These are phyloP conservation scores for Yamadazyma atmosphaerica DNA, from an alignment of 1,139 yeast species.

Conservation along the genomic window DNA sequence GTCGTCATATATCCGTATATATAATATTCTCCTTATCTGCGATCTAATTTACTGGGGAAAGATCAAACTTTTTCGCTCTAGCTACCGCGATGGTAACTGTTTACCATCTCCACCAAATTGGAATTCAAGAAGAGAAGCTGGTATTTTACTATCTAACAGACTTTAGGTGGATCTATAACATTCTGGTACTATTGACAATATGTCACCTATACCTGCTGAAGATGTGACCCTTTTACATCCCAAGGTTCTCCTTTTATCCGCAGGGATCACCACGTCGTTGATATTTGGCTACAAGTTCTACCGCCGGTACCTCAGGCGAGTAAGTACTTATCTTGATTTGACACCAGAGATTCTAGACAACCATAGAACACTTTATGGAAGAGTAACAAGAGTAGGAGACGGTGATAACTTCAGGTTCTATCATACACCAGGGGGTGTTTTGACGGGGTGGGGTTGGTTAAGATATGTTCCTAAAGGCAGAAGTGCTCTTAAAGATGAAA, in stretches of 20 bases:
- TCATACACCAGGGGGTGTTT: conserved; percentile 90
- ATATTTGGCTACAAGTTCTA: conserved; percentile 35
- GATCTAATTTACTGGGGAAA: no score
- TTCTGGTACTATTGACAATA: neutral
- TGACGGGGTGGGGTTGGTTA: conserved; percentile 94
- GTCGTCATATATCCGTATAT: no score
- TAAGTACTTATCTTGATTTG: conserved; percentile 38
- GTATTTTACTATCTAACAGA: no score
- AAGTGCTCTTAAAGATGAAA: conserved; percentile 52
- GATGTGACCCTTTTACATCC: conserved; percentile 37
- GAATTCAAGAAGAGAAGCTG: neutral
- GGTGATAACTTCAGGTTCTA: conserved; percentile 92
- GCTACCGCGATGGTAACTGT: neutral
- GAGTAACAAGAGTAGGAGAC: conserved; percentile 91
- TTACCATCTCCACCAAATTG: neutral
- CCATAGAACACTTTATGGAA: conserved; percentile 57
- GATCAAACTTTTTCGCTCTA: no score
- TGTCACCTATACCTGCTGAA: conserved; percentile 6
- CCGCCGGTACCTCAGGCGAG: conserved; percentile 33
- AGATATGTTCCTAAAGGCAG: conserved; percentile 49
- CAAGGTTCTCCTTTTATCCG: conserved; percentile 40
- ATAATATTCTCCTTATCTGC: no score
- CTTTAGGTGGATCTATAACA: no score
- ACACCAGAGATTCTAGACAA: conserved; percentile 39
- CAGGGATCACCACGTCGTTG: conserved; percentile 35